Evolutionary conservation across 441 rosid genomes (phyloP).

Genomic region (Gossypium aridum): DNA sequence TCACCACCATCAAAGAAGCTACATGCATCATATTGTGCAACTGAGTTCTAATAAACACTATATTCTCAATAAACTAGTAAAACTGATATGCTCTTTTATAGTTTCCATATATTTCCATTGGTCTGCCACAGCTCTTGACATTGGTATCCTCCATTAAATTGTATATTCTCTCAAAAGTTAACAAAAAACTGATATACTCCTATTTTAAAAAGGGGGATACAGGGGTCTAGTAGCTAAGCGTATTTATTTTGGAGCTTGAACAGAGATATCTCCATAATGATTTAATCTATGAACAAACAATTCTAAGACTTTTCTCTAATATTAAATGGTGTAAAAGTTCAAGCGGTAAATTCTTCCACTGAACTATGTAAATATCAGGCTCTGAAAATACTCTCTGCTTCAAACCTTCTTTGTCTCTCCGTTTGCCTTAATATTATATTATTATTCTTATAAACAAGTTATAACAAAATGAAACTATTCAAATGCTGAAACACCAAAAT

Average conservation of each 20-base stretch:
- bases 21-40: background rate
- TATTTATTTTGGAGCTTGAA: background rate
- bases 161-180: background rate
- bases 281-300: background rate
- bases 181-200: background rate
- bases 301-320: background rate
- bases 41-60: background rate
- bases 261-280: constrained; percentile 1
- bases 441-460: background rate
- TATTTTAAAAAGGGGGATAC: background rate
- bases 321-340: background rate
- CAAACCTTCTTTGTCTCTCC: background rate
- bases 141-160: background rate
- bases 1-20: background rate
- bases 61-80: background rate
- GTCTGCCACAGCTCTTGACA: background rate
- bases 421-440: background rate
- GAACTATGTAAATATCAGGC: background rate
- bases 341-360: background rate
- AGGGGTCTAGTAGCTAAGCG: background rate
- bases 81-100: background rate
- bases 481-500: background rate
- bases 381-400: background rate
- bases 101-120: background rate
- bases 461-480: background rate